phyloP scores from a whole-genome alignment of 208 protist genomes.

The Acanthamoeba pearcei region DNA sequence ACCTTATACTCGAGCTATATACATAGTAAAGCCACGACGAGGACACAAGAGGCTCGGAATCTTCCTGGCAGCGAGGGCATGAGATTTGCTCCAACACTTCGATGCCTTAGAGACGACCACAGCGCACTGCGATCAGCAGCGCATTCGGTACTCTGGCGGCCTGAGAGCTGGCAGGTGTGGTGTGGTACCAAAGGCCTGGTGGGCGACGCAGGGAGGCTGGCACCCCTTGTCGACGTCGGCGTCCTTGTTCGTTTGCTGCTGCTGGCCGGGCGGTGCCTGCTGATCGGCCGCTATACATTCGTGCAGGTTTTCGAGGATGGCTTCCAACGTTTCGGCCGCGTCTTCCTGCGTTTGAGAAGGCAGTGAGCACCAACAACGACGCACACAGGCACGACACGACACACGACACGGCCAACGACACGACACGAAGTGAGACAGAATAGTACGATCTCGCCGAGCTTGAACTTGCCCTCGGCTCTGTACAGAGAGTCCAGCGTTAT shows the following conservation, averaged over 20 bases:
- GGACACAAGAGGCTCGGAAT: background rate
- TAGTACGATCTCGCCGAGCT: constrained; percentile 38
- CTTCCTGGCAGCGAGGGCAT: background rate
- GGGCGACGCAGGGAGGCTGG: constrained; percentile 12
- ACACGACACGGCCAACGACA: too few relatives aligned
- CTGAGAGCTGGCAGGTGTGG: background rate
- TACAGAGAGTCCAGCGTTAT: background rate
- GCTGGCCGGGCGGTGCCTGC: background rate
- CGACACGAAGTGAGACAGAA: background rate
- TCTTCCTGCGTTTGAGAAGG: constrained; percentile 4
- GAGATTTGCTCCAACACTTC: constrained; percentile 35
- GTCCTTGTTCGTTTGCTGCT: background rate
- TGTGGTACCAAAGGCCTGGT: background rate
- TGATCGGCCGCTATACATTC: background rate
- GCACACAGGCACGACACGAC: background rate
- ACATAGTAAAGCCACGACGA: constrained; percentile 3
- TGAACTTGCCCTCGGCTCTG: constrained; percentile 27
- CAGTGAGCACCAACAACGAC: background rate
- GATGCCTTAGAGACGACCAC: background rate
- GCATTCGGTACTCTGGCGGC: background rate
- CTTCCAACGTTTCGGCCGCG: constrained; percentile 38
- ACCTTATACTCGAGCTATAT: background rate
- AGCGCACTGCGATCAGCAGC: background rate
- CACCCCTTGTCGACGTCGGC: background rate
- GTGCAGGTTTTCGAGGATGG: constrained; percentile 31